These are phyloP conservation scores for Cicer pinnatifidum DNA, from an alignment of 306 rosid genomes.

Conservation along the genomic window DNA sequence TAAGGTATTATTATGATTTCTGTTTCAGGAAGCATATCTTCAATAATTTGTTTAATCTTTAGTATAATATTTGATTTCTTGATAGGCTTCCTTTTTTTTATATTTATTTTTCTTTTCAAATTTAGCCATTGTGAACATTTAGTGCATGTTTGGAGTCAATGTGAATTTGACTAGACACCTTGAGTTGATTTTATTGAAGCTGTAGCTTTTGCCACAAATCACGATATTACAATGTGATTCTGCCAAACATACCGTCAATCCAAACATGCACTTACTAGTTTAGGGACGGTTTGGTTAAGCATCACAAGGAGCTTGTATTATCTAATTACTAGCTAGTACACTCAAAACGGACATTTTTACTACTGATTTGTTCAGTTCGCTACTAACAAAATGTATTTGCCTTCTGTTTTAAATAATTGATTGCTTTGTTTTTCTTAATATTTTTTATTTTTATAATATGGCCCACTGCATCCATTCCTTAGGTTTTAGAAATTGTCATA, in stretches of 20 bases:
- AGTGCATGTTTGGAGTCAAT: no score
- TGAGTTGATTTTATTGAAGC: no score
- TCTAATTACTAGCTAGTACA: neutral
- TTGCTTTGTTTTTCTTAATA: neutral
- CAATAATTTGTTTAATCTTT: conserved; percentile 12
- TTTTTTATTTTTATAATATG: neutral
- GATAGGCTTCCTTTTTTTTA: neutral
- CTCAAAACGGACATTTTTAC: neutral
- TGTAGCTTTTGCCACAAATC: no score
- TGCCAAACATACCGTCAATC: no score
- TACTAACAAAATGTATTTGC: conserved; percentile 20
- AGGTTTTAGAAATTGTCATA: neutral
- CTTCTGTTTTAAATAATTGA: conserved; percentile 23
- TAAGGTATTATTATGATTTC: conserved; percentile 28
- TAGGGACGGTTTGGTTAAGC: neutral
- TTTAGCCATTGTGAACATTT: neutral
- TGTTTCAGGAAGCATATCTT: neutral
- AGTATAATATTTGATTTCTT: conserved; percentile 6
- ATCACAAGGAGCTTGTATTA: neutral
- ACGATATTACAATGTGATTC: no score
- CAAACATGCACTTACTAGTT: no score
- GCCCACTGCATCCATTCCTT: neutral
- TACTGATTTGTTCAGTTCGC: conserved; percentile 5
- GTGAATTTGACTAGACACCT: no score
- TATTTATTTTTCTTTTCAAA: neutral